Conservation (phyloP, 805 yeast species). For the Zygosaccharomyces bailii region DNA sequence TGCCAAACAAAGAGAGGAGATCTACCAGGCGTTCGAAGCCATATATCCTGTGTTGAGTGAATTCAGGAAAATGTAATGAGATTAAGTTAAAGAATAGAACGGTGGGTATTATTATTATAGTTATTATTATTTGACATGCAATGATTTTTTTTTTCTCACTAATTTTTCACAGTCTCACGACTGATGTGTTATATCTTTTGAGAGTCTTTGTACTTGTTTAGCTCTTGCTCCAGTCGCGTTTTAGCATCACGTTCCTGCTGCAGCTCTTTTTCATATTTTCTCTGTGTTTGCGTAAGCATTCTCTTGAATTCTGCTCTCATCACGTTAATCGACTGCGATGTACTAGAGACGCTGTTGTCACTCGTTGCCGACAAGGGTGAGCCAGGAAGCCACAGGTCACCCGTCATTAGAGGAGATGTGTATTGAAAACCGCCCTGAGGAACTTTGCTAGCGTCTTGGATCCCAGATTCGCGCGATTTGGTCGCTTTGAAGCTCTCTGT, state of each 20-base stretch:
- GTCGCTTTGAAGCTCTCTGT: too few relatives aligned
- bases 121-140: slow-evolving; percentile 3
- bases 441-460: slow-evolving; percentile 40
- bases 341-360: slow-evolving; percentile 18
- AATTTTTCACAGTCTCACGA: slow-evolving; percentile 4
- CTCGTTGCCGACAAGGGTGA: slow-evolving; percentile 18
- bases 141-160: slow-evolving; percentile 5
- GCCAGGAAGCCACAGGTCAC: slow-evolving; percentile 15
- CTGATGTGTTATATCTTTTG: slow-evolving; percentile 5
- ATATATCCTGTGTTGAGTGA: slow-evolving; percentile 97
- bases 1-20: slow-evolving; percentile 98
- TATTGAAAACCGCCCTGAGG: slow-evolving; percentile 38
- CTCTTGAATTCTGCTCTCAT: slow-evolving; percentile 67
- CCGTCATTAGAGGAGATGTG: slow-evolving; percentile 31
- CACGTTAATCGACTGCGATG: slow-evolving; percentile 47
- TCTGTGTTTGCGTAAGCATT: slow-evolving; percentile 58
- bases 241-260: slow-evolving; percentile 53
- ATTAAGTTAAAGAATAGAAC: slow-evolving; percentile 3
- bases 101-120: slow-evolving; percentile 1
- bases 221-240: slow-evolving; percentile 42
- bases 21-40: slow-evolving; percentile 96
- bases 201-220: slow-evolving; percentile 27
- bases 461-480: slow-evolving; percentile 20
- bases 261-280: slow-evolving; percentile 56
- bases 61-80: slow-evolving; percentile 66